Evolutionary conservation across 495 filamentous ascomycete species (phyloP), one percentile per base, ranked within the genome.

Genomic region (Talaromyces stipitatus): DNA sequence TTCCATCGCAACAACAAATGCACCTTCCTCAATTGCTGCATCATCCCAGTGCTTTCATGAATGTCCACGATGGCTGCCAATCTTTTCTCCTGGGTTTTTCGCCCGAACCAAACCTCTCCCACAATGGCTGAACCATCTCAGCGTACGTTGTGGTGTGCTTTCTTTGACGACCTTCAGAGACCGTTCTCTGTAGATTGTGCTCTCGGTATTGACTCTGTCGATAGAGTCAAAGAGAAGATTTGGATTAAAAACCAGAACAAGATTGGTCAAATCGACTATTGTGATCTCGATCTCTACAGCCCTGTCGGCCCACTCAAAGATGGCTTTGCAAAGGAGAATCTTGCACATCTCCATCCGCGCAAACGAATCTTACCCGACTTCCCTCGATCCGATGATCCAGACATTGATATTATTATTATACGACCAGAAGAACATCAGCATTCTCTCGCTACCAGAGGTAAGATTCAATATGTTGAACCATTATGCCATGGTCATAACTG

Each of bases 401-500:
- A n/a, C n/a, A n/a, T n/a, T 54, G 10, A 24, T 41, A 22, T 54
- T 54, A 41, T 54, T 41, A n/a, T n/a, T n/a, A 41, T 41, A 51
- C 48, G 48, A 54, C 51, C 51, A 54, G 51, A 54, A 24, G 46
- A 28, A 6, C 46, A 50, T 6, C 46, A 50, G 46, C 20, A 50
- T 24, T 50, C n/a, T 50, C 22, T n/a, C 24, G 23, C 24, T 54
- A 36, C 51, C 23, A 4, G 12, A 54, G 24, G 51, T 54, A 54
- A 23, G 51, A 54, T 54, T 26, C 51, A 4, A 50, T 18, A 28
- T 50, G 20, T 50, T 50, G 9, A 28, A 50, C 18, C 24, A 28
- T 50, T 50, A 54, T 54, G 28, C 33, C 51, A 54, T 54, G 27
- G 18, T 36, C 48, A 51, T n/a, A n/a, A n/a, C n/a, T n/a, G n/a